Evolutionary conservation across 305 asterid species (phyloP), one percentile per base, ranked within the genome.

Genomic region (Plantago rigida): DNA sequence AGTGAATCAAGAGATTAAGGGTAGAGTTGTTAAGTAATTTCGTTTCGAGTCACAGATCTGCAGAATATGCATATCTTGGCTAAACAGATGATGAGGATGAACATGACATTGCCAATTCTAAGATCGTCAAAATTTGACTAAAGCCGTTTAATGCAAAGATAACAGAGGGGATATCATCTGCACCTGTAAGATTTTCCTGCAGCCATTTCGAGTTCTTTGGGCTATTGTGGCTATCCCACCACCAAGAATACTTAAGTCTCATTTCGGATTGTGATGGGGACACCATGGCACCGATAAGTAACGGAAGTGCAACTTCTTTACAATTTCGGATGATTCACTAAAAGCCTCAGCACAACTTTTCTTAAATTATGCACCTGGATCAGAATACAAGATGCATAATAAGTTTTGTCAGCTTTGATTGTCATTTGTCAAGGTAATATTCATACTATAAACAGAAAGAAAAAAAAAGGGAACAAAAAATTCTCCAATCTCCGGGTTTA

Each of bases 121-220:
- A 13, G 47, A 56, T 36, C 7, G 1, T n/a, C 24, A 56, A 29
- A 22, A 4, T 15, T 58, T 9, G 14, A 9, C 17, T 28, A 10
- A 47, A 13, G 24, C 24, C 47, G 1, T 26, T 29, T 39, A 47
- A 57, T 22, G 15, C 44, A 48, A 55, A 65, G 49, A 49, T 22
- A 13, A 26, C 28, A 46, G 69, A 42, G 54, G 36, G 69, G 28
- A 72, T 1, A 69, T 14, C 11, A 68, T 60, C 3, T 9, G 9
- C 13, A 87, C 98, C 96, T 71, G 90, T 80, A 48, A 88, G 94
- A 79, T 91, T 91, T 24, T 91, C 95, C 63, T 91, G 95, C 72
- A 91, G 96, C 98, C 98, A 91, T 80, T 89, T 91, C 2, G 98
- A 91, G 82, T 88, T 91, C 79, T 84, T 91, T 1, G 98, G 98